These are phyloP conservation scores for Cyberlindnera veronae DNA, from an alignment of 805 yeast genomes.

Conservation along the genomic window DNA sequence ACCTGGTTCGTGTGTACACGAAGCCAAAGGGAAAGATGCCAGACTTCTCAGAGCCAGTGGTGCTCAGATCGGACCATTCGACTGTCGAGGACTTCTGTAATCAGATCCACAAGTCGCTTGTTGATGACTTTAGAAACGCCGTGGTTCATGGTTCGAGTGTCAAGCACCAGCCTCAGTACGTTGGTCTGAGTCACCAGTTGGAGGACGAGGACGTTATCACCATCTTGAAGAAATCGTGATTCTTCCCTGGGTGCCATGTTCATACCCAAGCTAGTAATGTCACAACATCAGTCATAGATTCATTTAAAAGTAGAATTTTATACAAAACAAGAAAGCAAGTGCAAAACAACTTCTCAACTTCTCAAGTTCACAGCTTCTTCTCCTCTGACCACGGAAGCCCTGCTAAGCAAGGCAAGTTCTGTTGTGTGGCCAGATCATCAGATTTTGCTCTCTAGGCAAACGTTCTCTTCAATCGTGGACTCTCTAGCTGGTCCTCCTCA, in stretches of 20 bases:
- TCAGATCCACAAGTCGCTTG: slow-evolving; percentile 90
- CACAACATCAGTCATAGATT: not conserved
- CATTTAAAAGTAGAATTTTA: not conserved
- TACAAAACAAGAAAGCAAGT: not conserved
- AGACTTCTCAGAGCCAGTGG: slow-evolving; percentile 94
- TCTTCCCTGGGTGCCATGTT: slow-evolving; percentile 2
- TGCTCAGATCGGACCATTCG: slow-evolving; percentile 74
- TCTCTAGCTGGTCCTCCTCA: slow-evolving; percentile 23
- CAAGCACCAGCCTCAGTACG: slow-evolving; percentile 96
- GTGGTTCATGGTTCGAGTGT: slow-evolving; percentile 92
- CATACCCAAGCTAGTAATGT: slow-evolving; percentile 1
- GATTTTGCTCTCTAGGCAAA: too few species aligned
- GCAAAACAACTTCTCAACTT: too few species aligned
- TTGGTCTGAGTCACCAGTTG: slow-evolving; percentile 78
- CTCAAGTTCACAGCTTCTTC: too few species aligned
- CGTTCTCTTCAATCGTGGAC: slow-evolving; percentile 27
- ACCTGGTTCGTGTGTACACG: slow-evolving; percentile 92
- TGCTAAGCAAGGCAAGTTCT: too few species aligned
- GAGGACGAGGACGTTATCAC: slow-evolving; percentile 98
- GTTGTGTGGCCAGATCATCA: too few species aligned
- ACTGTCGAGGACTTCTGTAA: slow-evolving; percentile 95
- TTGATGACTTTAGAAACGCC: slow-evolving; percentile 90
- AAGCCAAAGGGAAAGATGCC: slow-evolving; percentile 95
- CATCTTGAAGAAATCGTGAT: slow-evolving; percentile 63
- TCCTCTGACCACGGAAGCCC: too few species aligned